A percentile compares a stretch with the other conserved stretches of the same genome.
These are phyloP conservation scores for Millerozyma acaciae DNA, from an alignment of 805 yeast species.

Conservation along the genomic window DNA sequence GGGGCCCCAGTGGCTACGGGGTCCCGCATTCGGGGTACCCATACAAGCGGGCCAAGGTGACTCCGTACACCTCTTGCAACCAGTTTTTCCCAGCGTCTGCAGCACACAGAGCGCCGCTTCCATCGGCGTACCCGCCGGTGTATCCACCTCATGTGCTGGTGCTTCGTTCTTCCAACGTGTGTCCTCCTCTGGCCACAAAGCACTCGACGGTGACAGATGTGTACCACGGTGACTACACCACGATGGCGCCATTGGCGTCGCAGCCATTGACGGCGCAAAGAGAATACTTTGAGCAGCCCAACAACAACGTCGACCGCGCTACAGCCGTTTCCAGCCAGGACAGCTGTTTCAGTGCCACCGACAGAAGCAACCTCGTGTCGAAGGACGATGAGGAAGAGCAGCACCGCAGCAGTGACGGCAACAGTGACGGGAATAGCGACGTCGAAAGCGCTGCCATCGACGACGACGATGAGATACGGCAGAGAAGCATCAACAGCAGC, in stretches of 20 bases:
- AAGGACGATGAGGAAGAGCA: constrained; percentile 30
- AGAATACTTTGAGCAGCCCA: constrained; percentile 27
- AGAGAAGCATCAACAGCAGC: too few species aligned
- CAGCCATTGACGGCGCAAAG: constrained; percentile 51
- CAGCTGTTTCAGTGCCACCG: neutral
- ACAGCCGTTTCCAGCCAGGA: neutral
- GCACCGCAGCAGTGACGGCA: too few species aligned
- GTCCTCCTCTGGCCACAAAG: constrained; percentile 3
- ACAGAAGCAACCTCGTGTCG: constrained; percentile 17
- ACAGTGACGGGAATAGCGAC: constrained; percentile 18
- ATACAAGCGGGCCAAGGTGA: constrained; percentile 10
- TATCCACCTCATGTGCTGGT: neutral
- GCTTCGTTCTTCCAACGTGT: neutral
- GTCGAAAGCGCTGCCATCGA: constrained; percentile 7
- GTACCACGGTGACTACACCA: constrained; percentile 42
- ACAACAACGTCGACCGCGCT: constrained; percentile 2
- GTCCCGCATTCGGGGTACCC: constrained; percentile 1
- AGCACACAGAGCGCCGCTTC: constrained; percentile 1
- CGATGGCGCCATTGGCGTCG: constrained; percentile 46
- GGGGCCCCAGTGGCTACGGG: neutral
- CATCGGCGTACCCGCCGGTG: neutral
- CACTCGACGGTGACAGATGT: constrained; percentile 43
- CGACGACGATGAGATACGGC: constrained; percentile 4
- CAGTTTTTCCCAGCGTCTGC: constrained; percentile 6
- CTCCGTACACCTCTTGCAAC: constrained; percentile 10